These are phyloP conservation scores for Pyronema omphalodes DNA, from an alignment of 495 filamentous ascomycete species.

Conservation along the genomic window DNA sequence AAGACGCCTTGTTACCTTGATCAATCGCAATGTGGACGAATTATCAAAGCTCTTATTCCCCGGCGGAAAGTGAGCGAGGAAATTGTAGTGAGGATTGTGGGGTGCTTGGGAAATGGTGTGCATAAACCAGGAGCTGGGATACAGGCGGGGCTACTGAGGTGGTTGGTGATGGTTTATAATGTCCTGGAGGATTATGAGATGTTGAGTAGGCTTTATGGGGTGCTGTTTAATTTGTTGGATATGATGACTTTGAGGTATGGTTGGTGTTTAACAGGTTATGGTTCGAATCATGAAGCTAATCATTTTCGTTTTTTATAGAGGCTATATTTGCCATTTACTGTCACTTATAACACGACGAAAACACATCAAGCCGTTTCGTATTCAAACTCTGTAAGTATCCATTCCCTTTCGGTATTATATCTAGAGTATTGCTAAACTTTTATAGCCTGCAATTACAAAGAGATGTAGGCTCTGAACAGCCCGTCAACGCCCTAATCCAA, in stretches of 20 bases:
- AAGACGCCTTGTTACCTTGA: constrained; percentile 45
- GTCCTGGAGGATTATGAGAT: constrained; percentile 44
- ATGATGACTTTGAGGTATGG: constrained; percentile 50
- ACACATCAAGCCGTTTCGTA: constrained; percentile 70
- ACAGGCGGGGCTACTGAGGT: constrained; percentile 47
- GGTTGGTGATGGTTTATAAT: constrained; percentile 65
- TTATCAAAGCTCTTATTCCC: constrained; percentile 64
- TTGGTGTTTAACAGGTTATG: background rate
- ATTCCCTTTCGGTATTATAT: constrained; percentile 1
- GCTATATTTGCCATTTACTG: constrained; percentile 62
- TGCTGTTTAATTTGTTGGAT: constrained; percentile 70
- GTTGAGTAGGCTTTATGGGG: constrained; percentile 52
- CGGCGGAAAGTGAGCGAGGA: constrained; percentile 40
- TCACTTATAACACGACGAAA: constrained; percentile 67
- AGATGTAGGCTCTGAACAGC: constrained; percentile 50
- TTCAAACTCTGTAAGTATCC: constrained; percentile 57
- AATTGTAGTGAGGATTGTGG: constrained; percentile 47
- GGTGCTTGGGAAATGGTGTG: constrained; percentile 58
- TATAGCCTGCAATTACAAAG: constrained; percentile 40
- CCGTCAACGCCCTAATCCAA: constrained; percentile 55
- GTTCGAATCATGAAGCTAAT: constrained; percentile 12
- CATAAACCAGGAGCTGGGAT: constrained; percentile 54
- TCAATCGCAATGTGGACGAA: constrained; percentile 45
- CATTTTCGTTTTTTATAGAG: constrained; percentile 27
- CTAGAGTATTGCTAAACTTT: constrained; percentile 6